phyloP scores from a whole-genome alignment of 1,139 yeast genomes.

The Magnusiomyces magnusii region DNA sequence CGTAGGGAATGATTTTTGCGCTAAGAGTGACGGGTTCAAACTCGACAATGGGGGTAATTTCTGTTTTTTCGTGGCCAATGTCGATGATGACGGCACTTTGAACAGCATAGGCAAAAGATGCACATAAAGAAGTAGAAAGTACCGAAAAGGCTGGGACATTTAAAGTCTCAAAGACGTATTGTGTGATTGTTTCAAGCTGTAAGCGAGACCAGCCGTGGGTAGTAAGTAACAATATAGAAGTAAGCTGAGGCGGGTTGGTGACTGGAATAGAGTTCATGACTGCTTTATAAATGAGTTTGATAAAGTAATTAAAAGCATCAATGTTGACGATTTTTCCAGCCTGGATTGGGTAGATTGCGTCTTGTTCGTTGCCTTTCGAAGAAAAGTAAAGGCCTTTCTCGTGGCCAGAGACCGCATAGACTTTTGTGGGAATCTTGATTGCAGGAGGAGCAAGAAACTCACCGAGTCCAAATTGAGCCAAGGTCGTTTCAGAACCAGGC shows the following conservation, averaged over 20 bases:
- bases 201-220: slow-evolving; percentile 62
- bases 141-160: slow-evolving; percentile 69
- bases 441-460: slow-evolving; percentile 76
- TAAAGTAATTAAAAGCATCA: slow-evolving; percentile 61
- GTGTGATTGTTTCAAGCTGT: slow-evolving; percentile 61
- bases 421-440: slow-evolving; percentile 65
- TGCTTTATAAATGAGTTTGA: slow-evolving; percentile 46
- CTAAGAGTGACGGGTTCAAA: slow-evolving; percentile 55
- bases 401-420: slow-evolving; percentile 45
- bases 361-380: slow-evolving; percentile 34
- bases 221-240: slow-evolving; percentile 56
- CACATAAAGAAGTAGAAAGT: slow-evolving; percentile 60
- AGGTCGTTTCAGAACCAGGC: slow-evolving; percentile 72
- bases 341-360: slow-evolving; percentile 53
- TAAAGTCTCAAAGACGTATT: slow-evolving; percentile 65
- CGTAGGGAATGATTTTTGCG: slow-evolving; percentile 43
- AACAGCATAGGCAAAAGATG: slow-evolving; percentile 65
- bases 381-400: slow-evolving; percentile 37
- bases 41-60: slow-evolving; percentile 70
- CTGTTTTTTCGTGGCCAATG: slow-evolving; percentile 68
- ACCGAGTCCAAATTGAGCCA: slow-evolving; percentile 72
- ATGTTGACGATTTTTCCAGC: slow-evolving; percentile 58
- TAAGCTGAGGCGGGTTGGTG: slow-evolving; percentile 19
- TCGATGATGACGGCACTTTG: slow-evolving; percentile 65
- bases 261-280: slow-evolving; percentile 20